phyloP scores from a whole-genome alignment of 768 basidiomycete species.

The Podaxis pistillaris region DNA sequence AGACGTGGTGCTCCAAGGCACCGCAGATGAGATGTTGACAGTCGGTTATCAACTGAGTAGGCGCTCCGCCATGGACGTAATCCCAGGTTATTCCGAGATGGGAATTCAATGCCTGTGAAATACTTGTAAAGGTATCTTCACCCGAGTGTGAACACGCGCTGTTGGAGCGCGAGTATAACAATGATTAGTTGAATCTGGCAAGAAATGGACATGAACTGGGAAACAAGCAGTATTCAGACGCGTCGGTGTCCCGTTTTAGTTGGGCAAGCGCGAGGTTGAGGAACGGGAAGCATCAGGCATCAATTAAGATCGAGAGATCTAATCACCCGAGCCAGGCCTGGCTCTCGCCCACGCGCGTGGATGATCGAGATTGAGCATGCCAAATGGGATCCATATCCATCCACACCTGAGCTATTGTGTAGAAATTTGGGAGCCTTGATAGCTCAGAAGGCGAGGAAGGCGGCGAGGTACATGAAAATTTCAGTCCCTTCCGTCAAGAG shows the following conservation, averaged over 20 bases:
- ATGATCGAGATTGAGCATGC: background rate
- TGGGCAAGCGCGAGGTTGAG: background rate
- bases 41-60: slow-evolving; percentile 1
- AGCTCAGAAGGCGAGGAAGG: background rate
- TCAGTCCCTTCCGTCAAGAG: background rate
- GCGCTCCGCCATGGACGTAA: background rate
- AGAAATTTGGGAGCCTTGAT: background rate
- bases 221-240: background rate
- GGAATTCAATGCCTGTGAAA: background rate
- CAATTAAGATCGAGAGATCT: background rate
- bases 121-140: background rate
- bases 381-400: background rate
- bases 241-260: slow-evolving; percentile 5
- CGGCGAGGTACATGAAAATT: background rate
- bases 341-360: background rate
- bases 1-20: slow-evolving; percentile 7
- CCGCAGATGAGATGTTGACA: background rate
- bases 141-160: background rate
- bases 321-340: background rate
- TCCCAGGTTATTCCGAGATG: slow-evolving; percentile 2
- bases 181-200: background rate
- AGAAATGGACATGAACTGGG: background rate
- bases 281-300: slow-evolving; percentile 1
- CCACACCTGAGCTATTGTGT: background rate
- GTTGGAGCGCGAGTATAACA: background rate